Base-by-base conservation (phyloP, 2,329 filamentous ascomycete species). In the Cordyceps pruinosa region DNA sequence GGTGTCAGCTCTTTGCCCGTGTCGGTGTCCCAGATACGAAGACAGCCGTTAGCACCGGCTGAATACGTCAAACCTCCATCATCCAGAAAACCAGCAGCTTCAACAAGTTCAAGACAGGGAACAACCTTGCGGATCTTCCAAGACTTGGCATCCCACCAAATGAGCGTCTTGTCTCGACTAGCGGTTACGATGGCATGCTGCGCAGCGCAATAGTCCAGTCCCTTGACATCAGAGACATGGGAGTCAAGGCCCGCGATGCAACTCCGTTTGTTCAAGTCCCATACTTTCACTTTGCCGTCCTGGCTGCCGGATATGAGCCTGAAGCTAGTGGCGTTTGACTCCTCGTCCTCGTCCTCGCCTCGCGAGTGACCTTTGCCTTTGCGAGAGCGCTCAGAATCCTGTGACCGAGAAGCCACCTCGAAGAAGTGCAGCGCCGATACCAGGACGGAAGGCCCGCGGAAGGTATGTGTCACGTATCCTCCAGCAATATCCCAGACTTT, bases 401-500 rank as follows among this genome's bases (percentile, higher is more conserved):
- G 66, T 17, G 73, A 69, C 65, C 75, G 64, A 61, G 74, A 72
- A 25, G 85, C 78, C 17, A 89, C 77, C 67, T 96, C 87, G 69
- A 97, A 99, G 72, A 99, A 97, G 65, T 87, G 87, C 19, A 99
- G 77, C 0, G 94, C 90, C 13, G 94, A 96, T 5, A 99, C 84
- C 23, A 99, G 81, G 10, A 94, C 92, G 59, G 91, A 91, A 57
- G 96, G 93, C 1, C 92, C 92, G 64, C 93, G 88, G 72, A 99
- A 96, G 0, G 90, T 96, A 72, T 99, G 94, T 28, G 95, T 99
- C 32, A 91, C 85, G 71, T 89, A 97, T 23, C 94, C 94, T 45
- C 87, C 90, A 50, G 81, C 79, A 59, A 99, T 90, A 72, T 99
- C 94, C 93, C 93, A 99, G 53, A 99, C 87, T 72, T 99, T 99